Percentiles rank a stretch among this genome's conserved stretches.
phyloP scores from a whole-genome alignment of 2,329 filamentous ascomycete genomes.

The Alternaria postmessia region DNA sequence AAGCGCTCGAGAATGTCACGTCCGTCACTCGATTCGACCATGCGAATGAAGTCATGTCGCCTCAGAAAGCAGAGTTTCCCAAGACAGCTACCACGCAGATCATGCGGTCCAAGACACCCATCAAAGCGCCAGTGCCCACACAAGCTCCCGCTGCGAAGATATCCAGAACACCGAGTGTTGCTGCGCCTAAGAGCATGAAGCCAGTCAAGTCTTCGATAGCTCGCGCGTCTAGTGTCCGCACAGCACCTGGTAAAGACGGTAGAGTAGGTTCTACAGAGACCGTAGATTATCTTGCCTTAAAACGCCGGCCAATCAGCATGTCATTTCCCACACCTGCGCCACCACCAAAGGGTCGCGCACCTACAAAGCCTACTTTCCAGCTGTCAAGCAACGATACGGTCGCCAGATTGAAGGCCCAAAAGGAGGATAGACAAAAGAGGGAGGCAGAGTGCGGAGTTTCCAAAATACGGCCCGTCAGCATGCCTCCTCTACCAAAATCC shows the following conservation, averaged over 20 bases:
- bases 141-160: constrained; percentile 23
- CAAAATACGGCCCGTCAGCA: constrained; percentile 54
- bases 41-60: constrained; percentile 41
- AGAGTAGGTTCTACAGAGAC: constrained; percentile 37
- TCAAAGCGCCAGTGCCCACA: constrained; percentile 17
- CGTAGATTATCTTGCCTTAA: constrained; percentile 52
- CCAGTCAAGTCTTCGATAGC: constrained; percentile 32
- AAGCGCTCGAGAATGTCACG: constrained; percentile 59
- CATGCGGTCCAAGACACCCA: constrained; percentile 14
- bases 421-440: constrained; percentile 57
- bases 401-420: constrained; percentile 61
- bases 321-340: constrained; percentile 58
- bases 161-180: constrained; percentile 38
- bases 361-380: constrained; percentile 60
- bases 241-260: constrained; percentile 30
- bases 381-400: constrained; percentile 63
- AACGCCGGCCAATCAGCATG: constrained; percentile 57
- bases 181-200: constrained; percentile 41
- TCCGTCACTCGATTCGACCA: constrained; percentile 48
- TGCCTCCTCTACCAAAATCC: constrained; percentile 59
- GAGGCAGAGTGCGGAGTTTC: constrained; percentile 49
- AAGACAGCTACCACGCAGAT: constrained; percentile 13
- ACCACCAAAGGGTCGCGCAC: constrained; percentile 58
- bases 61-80: constrained; percentile 28
- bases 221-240: constrained; percentile 40